Conservation (phyloP, 495 filamentous ascomycete species). For the Neurospora tetraspora region DNA sequence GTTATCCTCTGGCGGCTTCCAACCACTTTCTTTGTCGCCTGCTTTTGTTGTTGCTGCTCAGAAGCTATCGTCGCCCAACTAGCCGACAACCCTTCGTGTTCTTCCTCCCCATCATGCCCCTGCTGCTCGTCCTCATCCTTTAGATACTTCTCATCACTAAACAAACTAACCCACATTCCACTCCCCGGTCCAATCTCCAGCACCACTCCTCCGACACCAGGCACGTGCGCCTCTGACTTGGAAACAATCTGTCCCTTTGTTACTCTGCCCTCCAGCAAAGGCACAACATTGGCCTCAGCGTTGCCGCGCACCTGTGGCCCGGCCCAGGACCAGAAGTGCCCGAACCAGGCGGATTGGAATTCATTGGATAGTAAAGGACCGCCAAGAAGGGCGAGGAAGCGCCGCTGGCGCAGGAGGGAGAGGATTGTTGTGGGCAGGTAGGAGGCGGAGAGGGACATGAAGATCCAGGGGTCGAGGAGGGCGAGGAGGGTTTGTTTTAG, state of each 20-base stretch:
- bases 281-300: slow-evolving; percentile 22
- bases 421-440: slow-evolving; percentile 29
- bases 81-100: neutral
- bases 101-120: neutral
- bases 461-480: slow-evolving; percentile 28
- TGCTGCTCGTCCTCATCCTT: neutral
- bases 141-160: slow-evolving; percentile 6
- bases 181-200: slow-evolving; percentile 41
- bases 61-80: slow-evolving; percentile 1
- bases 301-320: slow-evolving; percentile 27
- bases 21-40: neutral
- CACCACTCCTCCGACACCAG: slow-evolving; percentile 25
- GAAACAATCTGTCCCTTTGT: slow-evolving; percentile 12
- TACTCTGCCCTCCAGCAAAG: slow-evolving; percentile 32
- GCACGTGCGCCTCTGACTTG: slow-evolving; percentile 3
- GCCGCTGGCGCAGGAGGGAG: slow-evolving; percentile 13
- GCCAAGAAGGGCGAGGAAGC: slow-evolving; percentile 23
- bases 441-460: slow-evolving; percentile 27
- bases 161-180: slow-evolving; percentile 37
- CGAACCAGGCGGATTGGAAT: slow-evolving; percentile 36
- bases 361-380: slow-evolving; percentile 12
- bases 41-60: neutral
- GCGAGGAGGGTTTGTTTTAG: slow-evolving; percentile 6
- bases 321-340: slow-evolving; percentile 33
- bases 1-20: slow-evolving; percentile 22